Evolutionary conservation across 2,329 filamentous ascomycete genomes (phyloP).

Genomic region (Claviceps cyperi): DNA sequence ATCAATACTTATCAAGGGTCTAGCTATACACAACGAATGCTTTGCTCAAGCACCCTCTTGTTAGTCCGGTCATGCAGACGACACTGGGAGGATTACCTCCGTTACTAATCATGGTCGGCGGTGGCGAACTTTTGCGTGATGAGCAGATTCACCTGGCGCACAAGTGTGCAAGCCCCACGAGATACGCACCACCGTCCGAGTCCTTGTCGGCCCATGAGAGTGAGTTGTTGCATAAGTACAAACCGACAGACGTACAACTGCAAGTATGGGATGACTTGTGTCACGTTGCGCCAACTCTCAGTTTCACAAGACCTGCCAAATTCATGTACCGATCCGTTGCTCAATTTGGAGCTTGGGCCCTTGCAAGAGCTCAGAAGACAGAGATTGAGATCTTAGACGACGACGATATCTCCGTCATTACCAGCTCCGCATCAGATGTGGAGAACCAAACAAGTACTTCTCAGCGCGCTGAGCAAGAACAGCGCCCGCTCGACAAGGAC

Average conservation of each 20-base stretch:
- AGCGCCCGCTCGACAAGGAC: conserved; percentile 9
- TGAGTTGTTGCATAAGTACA: conserved; percentile 48
- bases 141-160: conserved; percentile 94
- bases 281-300: conserved; percentile 83
- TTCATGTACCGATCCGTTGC: conserved; percentile 88
- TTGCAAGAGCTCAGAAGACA: conserved; percentile 67
- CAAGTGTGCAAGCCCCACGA: conserved; percentile 72
- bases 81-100: conserved; percentile 83
- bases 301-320: conserved; percentile 90
- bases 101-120: conserved; percentile 71
- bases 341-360: conserved; percentile 84
- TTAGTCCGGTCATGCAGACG: conserved; percentile 78
- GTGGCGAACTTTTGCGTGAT: conserved; percentile 78
- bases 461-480: conserved; percentile 7
- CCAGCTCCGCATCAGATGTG: conserved; percentile 34
- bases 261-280: conserved; percentile 95
- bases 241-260: conserved; percentile 79
- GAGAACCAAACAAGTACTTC: conserved; percentile 12
- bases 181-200: conserved; percentile 55
- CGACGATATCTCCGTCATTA: conserved; percentile 62
- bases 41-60: conserved; percentile 70
- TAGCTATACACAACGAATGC: conserved; percentile 68
- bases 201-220: conserved; percentile 49
- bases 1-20: conserved; percentile 10
- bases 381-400: conserved; percentile 73